phyloP scores from a whole-genome alignment of 148 eudicot genomes.

The Rheum nobile region DNA sequence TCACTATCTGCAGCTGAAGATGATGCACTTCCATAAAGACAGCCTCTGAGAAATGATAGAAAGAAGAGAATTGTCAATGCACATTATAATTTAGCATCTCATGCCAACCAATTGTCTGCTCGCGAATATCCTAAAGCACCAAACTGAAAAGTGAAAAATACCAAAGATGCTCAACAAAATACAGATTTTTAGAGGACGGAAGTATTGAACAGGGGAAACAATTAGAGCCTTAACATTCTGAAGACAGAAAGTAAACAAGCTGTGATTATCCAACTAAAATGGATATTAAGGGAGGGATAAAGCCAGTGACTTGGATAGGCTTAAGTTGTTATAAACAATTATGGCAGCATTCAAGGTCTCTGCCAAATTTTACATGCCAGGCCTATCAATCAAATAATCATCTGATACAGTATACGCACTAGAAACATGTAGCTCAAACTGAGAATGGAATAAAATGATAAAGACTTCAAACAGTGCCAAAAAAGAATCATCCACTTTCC shows the following conservation, averaged over 20 bases:
- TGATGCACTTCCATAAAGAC: slow-evolving; percentile 19
- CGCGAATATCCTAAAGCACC: background rate
- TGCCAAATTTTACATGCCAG: background rate
- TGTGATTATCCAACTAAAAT: background rate
- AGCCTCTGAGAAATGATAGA: slow-evolving; percentile 33
- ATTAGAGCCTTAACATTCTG: background rate
- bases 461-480: background rate
- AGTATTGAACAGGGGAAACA: background rate
- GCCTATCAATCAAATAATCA: background rate
- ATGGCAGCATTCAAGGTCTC: background rate
- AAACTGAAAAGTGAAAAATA: background rate
- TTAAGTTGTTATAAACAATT: background rate
- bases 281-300: background rate
- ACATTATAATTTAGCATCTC: background rate
- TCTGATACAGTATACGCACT: background rate
- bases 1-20: slow-evolving; percentile 19
- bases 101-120: background rate
- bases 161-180: background rate
- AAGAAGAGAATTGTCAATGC: background rate
- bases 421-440: background rate
- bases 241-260: background rate
- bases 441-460: background rate
- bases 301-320: background rate
- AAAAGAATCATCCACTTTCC: background rate
- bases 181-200: background rate